These are phyloP conservation scores for Cryphonectria japonica DNA, from an alignment of 2,329 filamentous ascomycete genomes.

Conservation along the genomic window DNA sequence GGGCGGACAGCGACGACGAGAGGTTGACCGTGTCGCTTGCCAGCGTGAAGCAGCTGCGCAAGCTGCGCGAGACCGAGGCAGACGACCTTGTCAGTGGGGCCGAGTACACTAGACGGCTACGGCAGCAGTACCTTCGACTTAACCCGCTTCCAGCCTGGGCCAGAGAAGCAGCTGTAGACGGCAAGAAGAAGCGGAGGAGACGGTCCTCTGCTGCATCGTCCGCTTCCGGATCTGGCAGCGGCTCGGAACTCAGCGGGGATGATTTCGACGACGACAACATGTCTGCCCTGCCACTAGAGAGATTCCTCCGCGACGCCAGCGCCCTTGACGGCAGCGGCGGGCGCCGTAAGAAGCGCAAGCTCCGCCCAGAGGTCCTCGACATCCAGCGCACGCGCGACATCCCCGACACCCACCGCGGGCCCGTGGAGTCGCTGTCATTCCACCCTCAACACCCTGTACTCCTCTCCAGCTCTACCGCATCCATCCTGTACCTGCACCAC, in stretches of 20 bases:
- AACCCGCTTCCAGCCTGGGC: constrained; percentile 67
- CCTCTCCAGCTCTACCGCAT: constrained; percentile 84
- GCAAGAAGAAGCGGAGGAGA: constrained; percentile 54
- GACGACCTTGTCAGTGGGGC: constrained; percentile 87
- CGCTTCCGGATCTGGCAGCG: constrained; percentile 40
- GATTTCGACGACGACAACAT: constrained; percentile 58
- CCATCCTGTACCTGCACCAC: constrained; percentile 87
- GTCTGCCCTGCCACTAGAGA: constrained; percentile 77
- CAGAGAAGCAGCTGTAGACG: constrained; percentile 49
- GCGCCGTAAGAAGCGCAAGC: constrained; percentile 63
- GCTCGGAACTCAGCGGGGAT: constrained; percentile 33
- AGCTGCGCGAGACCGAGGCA: constrained; percentile 76
- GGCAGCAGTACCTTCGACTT: constrained; percentile 71
- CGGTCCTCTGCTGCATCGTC: constrained; percentile 53
- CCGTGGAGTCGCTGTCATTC: constrained; percentile 84
- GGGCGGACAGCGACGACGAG: constrained; percentile 97
- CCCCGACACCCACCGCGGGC: constrained; percentile 74
- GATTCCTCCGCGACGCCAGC: constrained; percentile 75
- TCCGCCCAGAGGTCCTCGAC: constrained; percentile 85
- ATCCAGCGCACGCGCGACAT: constrained; percentile 91
- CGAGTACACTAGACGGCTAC: constrained; percentile 81
- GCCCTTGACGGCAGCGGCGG: constrained; percentile 62
- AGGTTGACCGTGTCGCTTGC: constrained; percentile 82
- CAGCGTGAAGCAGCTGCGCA: constrained; percentile 74
- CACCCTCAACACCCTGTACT: constrained; percentile 88